These are phyloP conservation scores for Xenoacremonium recifei DNA, from an alignment of 2,329 filamentous ascomycete genomes.

Conservation along the genomic window DNA sequence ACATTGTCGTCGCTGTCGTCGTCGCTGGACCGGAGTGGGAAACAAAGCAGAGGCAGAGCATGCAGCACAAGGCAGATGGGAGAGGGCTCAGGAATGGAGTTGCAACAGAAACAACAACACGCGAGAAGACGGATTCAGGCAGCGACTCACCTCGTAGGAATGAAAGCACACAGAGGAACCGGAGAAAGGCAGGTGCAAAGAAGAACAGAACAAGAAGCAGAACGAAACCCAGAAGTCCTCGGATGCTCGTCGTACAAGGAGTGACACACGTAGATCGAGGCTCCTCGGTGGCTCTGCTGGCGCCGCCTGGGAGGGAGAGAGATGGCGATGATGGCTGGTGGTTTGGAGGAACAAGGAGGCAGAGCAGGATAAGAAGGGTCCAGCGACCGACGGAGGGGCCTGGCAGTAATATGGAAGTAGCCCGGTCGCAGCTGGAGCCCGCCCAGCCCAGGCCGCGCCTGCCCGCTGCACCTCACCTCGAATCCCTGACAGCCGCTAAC, in stretches of 20 bases:
- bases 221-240: slow-evolving; percentile 12
- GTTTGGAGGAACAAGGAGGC: slow-evolving; percentile 5
- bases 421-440: slow-evolving; percentile 1
- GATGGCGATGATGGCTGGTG: no score
- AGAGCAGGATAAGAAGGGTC: slow-evolving; percentile 11
- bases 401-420: slow-evolving; percentile 19
- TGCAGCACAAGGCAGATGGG: neutral
- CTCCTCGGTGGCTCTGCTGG: slow-evolving; percentile 19
- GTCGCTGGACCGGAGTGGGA: no score
- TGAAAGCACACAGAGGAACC: neutral
- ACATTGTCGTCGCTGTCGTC: no score
- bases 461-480: neutral
- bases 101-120: neutral
- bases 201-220: slow-evolving; percentile 10
- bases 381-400: slow-evolving; percentile 21
- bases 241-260: slow-evolving; percentile 12
- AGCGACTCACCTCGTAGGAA: no score
- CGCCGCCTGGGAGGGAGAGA: slow-evolving; percentile 17
- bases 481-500: neutral
- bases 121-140: no score
- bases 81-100: neutral
- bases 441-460: neutral
- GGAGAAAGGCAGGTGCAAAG: neutral
- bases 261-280: slow-evolving; percentile 15
- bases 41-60: neutral